Evolutionary conservation across 1,284 basidiomycete species (phyloP).

Genomic region (Irpex sp.): DNA sequence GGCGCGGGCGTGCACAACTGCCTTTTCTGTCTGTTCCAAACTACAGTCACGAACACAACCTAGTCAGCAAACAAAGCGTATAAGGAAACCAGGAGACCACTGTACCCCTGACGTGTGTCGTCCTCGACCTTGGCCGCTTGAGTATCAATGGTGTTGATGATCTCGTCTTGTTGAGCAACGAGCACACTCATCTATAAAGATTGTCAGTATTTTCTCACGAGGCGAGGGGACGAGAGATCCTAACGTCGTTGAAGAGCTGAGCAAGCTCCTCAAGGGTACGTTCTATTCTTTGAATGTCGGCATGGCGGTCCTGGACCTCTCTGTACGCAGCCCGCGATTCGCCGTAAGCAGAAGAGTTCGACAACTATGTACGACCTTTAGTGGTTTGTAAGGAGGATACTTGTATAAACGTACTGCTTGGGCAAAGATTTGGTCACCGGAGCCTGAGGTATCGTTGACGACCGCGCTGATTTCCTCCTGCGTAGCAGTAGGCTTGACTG

Average conservation of each 20-base stretch:
- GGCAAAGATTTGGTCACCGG: constrained; percentile 73
- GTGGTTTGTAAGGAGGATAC: background rate
- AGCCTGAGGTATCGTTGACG: constrained; percentile 59
- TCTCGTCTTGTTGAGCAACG: constrained; percentile 76
- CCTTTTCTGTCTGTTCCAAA: constrained; percentile 61
- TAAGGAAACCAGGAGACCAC: constrained; percentile 6
- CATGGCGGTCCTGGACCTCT: constrained; percentile 89
- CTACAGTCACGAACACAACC: constrained; percentile 29
- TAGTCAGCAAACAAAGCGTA: background rate
- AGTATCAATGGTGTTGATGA: constrained; percentile 58
- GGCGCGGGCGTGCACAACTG: constrained; percentile 61
- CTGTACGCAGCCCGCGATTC: constrained; percentile 81
- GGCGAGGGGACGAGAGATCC: constrained; percentile 7
- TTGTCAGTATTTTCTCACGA: constrained; percentile 9
- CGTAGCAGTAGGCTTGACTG: constrained; percentile 88
- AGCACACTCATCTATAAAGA: constrained; percentile 65
- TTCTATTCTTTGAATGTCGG: constrained; percentile 86
- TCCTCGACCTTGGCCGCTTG: constrained; percentile 57
- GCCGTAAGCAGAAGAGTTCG: constrained; percentile 76
- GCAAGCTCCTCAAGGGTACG: constrained; percentile 83
- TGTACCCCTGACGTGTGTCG: constrained; percentile 69
- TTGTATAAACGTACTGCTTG: constrained; percentile 62
- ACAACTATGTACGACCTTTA: constrained; percentile 34
- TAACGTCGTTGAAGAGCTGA: constrained; percentile 80
- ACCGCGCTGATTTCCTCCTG: constrained; percentile 77